Evolutionary conservation across 176 grass and related monocot genomes (phyloP), one percentile per base, ranked within the genome.

Genomic region (Luzula sylvatica): DNA sequence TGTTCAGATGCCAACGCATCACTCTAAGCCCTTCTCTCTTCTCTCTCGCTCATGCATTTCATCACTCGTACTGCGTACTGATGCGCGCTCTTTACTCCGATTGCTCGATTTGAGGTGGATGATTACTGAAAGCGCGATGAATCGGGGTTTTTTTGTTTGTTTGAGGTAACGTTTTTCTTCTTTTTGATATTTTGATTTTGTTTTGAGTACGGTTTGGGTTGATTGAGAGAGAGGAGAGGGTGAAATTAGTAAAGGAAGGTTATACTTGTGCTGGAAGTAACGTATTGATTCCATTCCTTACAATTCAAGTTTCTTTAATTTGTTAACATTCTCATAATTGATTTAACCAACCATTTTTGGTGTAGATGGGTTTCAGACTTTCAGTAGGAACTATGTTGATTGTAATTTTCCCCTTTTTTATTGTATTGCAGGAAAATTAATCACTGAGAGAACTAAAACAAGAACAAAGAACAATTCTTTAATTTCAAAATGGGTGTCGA

Each of bases 401-500:
- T 27, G 17, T 46, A 15, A 63, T 46, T 4, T 63, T 28, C 28
- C n/a, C 19, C 13, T 28, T 20, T 26, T 15, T 27, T 13, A 46
- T 48, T 62, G 12, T 11, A 63, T 63, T 9, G 43, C 58, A 63
- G 23, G 21, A 26, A 43, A 12, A 47, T 11, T 62, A 25, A 46
- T 48, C 20, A 26, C 23, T 46, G 40, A 32, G 29, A 63, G 3
- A 19, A 27, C 8, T 24, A 20, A 15, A 48, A 42, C 26, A 17
- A 26, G 42, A 60, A 20, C 2, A 3, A 20, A 11, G 11, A 30
- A 18, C 20, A 23, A 9, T 35, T 35, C 30, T 35, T 35, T 4
- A 35, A 35, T 35, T 60, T 26, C 13, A 48, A 29, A 63, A 88
- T 88, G 83, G 73, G 69, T 65, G 74, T 70, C 53, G 73, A 82